Conservation (phyloP, 306 rosid genomes). For the Neltuma alba region DNA sequence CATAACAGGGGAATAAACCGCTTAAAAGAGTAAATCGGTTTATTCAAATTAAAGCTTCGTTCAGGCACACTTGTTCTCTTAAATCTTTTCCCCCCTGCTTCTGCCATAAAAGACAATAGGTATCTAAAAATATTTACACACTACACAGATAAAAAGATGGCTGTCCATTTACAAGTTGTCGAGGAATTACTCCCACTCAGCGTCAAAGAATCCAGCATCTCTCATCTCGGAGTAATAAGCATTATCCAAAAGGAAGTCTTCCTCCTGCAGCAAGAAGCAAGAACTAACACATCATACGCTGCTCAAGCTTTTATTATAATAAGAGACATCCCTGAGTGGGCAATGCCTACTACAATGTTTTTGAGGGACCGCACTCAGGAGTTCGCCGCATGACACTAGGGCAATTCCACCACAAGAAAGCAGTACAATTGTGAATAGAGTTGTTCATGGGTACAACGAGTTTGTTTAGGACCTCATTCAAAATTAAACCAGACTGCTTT, state of each 20-base stretch:
- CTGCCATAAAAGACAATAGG: not conserved
- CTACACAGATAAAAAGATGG: not conserved
- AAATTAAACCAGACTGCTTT: not conserved
- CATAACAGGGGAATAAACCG: not conserved
- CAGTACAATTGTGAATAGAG: not conserved
- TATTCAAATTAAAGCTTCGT: not conserved
- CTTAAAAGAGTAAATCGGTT: not conserved
- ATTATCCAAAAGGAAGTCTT: slow-evolving; percentile 69
- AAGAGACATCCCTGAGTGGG: not conserved
- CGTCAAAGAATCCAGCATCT: slow-evolving; percentile 92
- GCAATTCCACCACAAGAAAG: not conserved
- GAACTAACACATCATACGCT: slow-evolving; percentile 13
- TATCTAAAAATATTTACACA: not conserved
- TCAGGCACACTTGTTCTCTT: not conserved
- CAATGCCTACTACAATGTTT: not conserved
- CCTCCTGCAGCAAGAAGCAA: slow-evolving; percentile 56
- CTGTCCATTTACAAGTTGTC: slow-evolving; percentile 32
- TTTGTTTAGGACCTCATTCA: not conserved
- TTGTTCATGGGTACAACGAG: not conserved
- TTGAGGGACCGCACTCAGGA: not conserved
- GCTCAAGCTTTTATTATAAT: slow-evolving; percentile 5
- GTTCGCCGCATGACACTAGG: not conserved
- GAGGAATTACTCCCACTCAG: slow-evolving; percentile 68
- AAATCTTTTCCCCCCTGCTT: not conserved
- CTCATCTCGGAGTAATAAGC: slow-evolving; percentile 86